phyloP scores from a whole-genome alignment of 139 green algal species.

The Spirogloea muscicola region DNA sequence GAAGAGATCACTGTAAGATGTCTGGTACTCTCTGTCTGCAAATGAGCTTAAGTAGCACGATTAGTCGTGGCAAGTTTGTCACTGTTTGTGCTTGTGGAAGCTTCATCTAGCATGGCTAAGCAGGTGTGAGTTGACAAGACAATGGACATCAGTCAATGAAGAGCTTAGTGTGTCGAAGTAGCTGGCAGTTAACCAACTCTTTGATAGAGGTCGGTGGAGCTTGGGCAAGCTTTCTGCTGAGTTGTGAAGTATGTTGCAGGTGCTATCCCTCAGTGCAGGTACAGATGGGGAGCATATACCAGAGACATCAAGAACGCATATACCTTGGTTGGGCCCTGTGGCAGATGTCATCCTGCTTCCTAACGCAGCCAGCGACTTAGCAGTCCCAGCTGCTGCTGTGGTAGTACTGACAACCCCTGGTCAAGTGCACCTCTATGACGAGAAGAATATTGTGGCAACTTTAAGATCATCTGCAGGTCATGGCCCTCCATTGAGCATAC shows the following conservation, averaged over 20 bases:
- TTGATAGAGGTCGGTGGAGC: too few relatives aligned
- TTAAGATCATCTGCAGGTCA: too few relatives aligned
- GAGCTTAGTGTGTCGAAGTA: too few relatives aligned
- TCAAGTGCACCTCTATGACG: conserved; percentile 27
- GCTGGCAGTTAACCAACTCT: too few relatives aligned
- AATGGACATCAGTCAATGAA: neutral
- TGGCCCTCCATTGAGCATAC: too few relatives aligned
- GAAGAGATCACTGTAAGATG: conserved; percentile 17
- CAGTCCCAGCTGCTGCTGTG: neutral
- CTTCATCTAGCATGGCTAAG: neutral
- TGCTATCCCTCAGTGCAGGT: neutral
- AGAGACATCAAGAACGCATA: neutral
- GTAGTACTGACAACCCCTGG: conserved; percentile 21
- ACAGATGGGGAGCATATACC: neutral
- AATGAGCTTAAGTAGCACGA: neutral
- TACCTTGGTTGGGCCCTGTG: conserved; percentile 28
- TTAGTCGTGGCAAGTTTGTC: neutral
- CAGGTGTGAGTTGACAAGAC: neutral
- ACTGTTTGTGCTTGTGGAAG: neutral
- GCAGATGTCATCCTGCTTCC: conserved; percentile 5
- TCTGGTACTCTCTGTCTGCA: neutral
- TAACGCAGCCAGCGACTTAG: neutral
- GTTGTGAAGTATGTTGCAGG: too few relatives aligned
- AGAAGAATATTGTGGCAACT: neutral
- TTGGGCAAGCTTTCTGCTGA: neutral